These are phyloP conservation scores for Alternaria sp. DNA, from an alignment of 2,329 filamentous ascomycete species.

Conservation along the genomic window DNA sequence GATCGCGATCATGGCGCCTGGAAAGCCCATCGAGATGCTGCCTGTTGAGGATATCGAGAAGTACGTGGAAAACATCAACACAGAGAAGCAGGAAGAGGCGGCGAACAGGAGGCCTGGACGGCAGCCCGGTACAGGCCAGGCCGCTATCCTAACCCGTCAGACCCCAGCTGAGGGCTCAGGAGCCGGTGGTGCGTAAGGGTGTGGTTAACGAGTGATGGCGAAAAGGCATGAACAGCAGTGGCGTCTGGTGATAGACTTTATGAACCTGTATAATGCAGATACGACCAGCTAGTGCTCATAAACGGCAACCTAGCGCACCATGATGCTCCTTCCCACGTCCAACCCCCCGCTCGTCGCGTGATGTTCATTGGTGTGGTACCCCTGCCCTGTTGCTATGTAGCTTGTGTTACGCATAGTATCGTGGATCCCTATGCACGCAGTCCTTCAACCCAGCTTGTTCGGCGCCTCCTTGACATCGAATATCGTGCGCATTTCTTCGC, in stretches of 20 bases:
- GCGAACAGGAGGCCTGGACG: constrained; percentile 82
- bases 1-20: constrained; percentile 96
- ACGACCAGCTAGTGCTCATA: constrained; percentile 34
- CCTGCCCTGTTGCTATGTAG: neutral
- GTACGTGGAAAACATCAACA: constrained; percentile 98
- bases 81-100: constrained; percentile 98
- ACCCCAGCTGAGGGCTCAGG: constrained; percentile 51
- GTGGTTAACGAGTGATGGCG: constrained; percentile 32
- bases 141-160: constrained; percentile 76
- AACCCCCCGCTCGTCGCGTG: constrained; percentile 21
- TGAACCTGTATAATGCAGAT: constrained; percentile 41
- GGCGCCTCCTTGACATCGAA: constrained; percentile 80
- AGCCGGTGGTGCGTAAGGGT: constrained; percentile 23
- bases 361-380: constrained; percentile 2
- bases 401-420: constrained; percentile 3
- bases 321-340: constrained; percentile 1
- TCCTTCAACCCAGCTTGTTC: constrained; percentile 74
- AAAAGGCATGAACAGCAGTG: constrained; percentile 40
- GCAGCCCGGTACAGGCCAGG: constrained; percentile 72
- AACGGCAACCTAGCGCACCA: constrained; percentile 38
- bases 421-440: neutral
- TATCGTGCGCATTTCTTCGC: constrained; percentile 67
- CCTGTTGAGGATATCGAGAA: constrained; percentile 95
- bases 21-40: constrained; percentile 90
- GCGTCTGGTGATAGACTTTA: constrained; percentile 42